A percentile compares a stretch with the other conserved stretches of the same genome.
Conservation (phyloP, 164 flowering plant species). For the Berberis thunbergii region DNA sequence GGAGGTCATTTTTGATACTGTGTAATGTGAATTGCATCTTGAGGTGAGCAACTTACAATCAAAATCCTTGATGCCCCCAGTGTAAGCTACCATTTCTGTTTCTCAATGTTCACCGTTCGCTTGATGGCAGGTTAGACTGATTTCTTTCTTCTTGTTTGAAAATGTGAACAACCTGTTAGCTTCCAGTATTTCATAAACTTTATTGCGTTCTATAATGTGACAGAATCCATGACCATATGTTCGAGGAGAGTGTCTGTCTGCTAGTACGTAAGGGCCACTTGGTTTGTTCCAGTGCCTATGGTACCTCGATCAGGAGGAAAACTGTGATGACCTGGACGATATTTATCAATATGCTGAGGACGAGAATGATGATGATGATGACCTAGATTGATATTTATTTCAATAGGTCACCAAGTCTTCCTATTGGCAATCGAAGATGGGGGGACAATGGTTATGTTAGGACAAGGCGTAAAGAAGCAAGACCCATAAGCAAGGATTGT, state of each 20-base stretch:
- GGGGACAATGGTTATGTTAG: conserved; percentile 62
- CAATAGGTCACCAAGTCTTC: no score
- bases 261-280: conserved; percentile 68
- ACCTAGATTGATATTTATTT: conserved; percentile 22
- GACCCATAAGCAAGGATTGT: conserved; percentile 35
- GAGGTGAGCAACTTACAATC: conserved; percentile 66
- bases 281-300: conserved; percentile 62
- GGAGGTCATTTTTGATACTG: no score
- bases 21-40: conserved; percentile 21
- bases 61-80: conserved; percentile 78
- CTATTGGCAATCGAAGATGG: conserved; percentile 72
- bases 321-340: conserved; percentile 18
- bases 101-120: conserved; percentile 13
- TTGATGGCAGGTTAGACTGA: conserved; percentile 67
- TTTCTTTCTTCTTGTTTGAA: background rate
- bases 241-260: no score
- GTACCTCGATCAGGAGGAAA: conserved; percentile 28
- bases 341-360: conserved; percentile 7
- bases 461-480: conserved; percentile 41
- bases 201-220: background rate
- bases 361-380: conserved; percentile 43
- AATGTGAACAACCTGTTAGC: no score
- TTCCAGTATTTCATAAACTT: no score
- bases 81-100: conserved; percentile 55
- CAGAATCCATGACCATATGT: conserved; percentile 35